phyloP scores from a whole-genome alignment of 2,329 filamentous ascomycete species.

The Tolypocladium endophyticum region DNA sequence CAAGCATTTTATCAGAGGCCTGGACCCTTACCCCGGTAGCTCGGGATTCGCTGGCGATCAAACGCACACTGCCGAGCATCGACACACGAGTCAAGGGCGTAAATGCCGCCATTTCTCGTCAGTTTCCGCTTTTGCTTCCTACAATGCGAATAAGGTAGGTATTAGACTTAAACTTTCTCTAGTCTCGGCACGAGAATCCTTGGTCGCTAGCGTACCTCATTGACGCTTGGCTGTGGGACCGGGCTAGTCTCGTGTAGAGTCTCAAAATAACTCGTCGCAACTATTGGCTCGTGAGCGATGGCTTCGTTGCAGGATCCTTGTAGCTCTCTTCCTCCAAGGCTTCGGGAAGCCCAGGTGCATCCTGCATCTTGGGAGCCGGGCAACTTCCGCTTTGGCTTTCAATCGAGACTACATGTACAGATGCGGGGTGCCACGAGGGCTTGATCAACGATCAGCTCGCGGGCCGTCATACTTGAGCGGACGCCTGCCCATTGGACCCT shows the following conservation, averaged over 20 bases:
- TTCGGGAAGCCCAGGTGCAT: neutral
- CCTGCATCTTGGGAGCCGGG: neutral
- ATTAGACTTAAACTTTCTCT: neutral
- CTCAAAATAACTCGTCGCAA: neutral
- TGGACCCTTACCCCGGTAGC: too few relatives aligned
- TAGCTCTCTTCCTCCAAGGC: neutral
- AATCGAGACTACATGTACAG: neutral
- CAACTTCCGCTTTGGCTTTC: neutral
- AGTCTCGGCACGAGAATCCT: neutral
- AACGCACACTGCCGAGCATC: neutral
- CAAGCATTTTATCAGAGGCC: neutral
- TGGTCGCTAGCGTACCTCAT: neutral
- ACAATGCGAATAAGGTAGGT: neutral
- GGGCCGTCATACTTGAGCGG: neutral
- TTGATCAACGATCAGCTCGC: neutral
- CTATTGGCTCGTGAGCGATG: neutral
- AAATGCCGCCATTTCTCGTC: neutral
- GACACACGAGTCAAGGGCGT: neutral
- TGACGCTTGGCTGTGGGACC: neutral
- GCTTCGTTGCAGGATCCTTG: neutral
- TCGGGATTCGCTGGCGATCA: neutral
- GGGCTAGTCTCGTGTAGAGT: neutral
- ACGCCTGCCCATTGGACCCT: neutral
- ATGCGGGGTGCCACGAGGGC: neutral
- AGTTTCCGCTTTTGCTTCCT: neutral